Percentiles rank a stretch among this genome's conserved stretches.
Evolutionary conservation across 306 rosid genomes (phyloP).

Genomic region (Medicago lupulina): DNA sequence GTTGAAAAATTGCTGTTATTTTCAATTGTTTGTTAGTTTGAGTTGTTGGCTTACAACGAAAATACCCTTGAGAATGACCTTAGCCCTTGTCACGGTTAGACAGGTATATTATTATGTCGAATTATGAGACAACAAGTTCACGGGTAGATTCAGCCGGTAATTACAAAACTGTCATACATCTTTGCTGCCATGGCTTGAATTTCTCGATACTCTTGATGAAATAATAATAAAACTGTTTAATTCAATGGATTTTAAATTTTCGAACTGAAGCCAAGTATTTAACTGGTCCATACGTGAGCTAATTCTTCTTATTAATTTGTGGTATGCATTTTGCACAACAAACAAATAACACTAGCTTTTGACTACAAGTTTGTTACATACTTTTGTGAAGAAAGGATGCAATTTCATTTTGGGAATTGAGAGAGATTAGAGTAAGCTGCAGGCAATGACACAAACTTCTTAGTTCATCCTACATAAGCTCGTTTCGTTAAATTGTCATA

Average conservation of each 20-base stretch:
- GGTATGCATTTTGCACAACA: neutral
- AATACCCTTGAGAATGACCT: too few species aligned
- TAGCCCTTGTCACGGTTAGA: too few species aligned
- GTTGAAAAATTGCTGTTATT: too few species aligned
- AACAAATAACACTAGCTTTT: neutral
- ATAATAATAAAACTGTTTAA: neutral
- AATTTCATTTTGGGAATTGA: conserved; percentile 32
- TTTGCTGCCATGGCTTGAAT: neutral
- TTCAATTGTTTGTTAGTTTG: too few species aligned
- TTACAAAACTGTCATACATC: neutral
- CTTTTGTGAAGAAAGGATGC: conserved; percentile 22
- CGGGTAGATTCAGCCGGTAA: too few species aligned
- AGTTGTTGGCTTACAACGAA: too few species aligned
- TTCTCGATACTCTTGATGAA: neutral
- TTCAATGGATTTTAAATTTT: neutral
- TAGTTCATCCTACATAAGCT: conserved; percentile 71
- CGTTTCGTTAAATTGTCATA: conserved; percentile 79
- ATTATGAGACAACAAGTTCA: too few species aligned
- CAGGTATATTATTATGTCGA: too few species aligned
- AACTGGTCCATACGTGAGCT: neutral
- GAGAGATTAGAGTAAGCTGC: conserved; percentile 71
- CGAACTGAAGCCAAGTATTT: neutral
- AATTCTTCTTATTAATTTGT: neutral
- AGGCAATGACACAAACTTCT: conserved; percentile 72
- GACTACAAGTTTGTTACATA: conserved; percentile 6